Base-by-base conservation (phyloP, 768 basidiomycete species). In the Galerina sulciceps region DNA sequence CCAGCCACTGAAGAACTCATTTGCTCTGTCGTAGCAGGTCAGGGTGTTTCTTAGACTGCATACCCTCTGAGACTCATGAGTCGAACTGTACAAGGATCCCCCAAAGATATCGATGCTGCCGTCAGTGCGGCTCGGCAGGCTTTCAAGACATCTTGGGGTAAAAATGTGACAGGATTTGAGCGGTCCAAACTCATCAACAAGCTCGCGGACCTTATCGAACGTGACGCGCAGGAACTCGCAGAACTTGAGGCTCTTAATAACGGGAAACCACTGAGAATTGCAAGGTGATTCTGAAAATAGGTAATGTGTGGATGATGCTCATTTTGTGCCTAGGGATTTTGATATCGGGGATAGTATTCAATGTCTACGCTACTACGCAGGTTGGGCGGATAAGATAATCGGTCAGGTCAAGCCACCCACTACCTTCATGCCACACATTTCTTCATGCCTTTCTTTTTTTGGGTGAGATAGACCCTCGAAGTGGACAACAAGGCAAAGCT, bases 381-480 rank as follows among this genome's bases (percentile, higher is more conserved):
- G 96, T 20, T 96, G 91, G 91, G 93, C 93, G 9, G 96, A 98
- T 78, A 99, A 98, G 77, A 88, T 97, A 50, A 76, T 81, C 22
- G 96, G 97, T 18, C 87, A 96, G 84, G 90, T 89, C 62, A 51
- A 38, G 11, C 22, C 23, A 9, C 14, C 20, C 26, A 26, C 40
- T 36, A 11, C 22, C 31, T 34, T n/a, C 48, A 38, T 58, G 44
- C 23, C 53, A 17, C 38, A 40, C 54, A 20, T 18, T 41, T 53
- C 17, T 42, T 18, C 47, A 26, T 41, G 55, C 38, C 55, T 52
- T 42, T 44, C 26, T 31, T 31, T 31, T 31, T 4, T 4, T 4
- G 26, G 26, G 41, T 47, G 35, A 51, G 22, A 18, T 67, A 92
- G 87, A 86, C 85, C 34, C 85, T 95, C 62, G 93, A 94, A 71